Evolutionary conservation across 345 rosid genomes (phyloP).

Genomic region (Ricinus communis): DNA sequence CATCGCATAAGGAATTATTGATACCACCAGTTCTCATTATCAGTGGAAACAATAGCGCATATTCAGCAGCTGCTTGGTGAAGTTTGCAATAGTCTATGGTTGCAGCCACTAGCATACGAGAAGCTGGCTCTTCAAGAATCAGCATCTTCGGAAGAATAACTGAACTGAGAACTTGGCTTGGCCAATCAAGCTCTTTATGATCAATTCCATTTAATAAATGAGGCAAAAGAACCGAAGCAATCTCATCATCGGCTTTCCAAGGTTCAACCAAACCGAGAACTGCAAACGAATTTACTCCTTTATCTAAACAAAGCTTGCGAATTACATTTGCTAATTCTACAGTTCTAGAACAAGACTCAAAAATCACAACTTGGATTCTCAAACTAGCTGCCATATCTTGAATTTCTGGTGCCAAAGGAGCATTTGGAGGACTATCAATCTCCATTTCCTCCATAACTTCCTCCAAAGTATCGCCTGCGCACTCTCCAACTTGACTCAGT

Average conservation of each 20-base stretch:
- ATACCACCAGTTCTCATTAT: constrained; percentile 56
- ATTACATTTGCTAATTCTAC: constrained; percentile 49
- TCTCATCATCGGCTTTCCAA: constrained; percentile 72
- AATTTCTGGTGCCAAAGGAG: constrained; percentile 37
- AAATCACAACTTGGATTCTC: constrained; percentile 39
- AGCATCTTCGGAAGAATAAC: constrained; percentile 66
- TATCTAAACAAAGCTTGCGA: constrained; percentile 43
- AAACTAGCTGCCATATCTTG: constrained; percentile 37
- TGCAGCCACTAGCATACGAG: constrained; percentile 58
- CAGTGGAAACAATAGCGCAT: constrained; percentile 55
- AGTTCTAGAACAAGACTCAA: constrained; percentile 46
- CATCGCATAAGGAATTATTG: constrained; percentile 55
- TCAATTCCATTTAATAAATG: constrained; percentile 36
- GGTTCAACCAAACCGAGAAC: constrained; percentile 65
- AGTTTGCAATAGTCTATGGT: constrained; percentile 60
- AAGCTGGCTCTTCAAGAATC: constrained; percentile 51
- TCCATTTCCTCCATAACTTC: constrained; percentile 33
- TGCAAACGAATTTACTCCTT: constrained; percentile 34
- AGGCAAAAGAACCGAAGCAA: constrained; percentile 52
- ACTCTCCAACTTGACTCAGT: constrained; percentile 36
- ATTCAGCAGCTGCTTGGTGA: constrained; percentile 63
- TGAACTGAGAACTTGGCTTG: constrained; percentile 63
- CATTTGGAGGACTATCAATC: constrained; percentile 25
- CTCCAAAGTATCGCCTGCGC: constrained; percentile 24
- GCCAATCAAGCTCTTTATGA: constrained; percentile 59